Evolutionary conservation across 106 monocot species (phyloP).

Genomic region (Ottelia alismoides): DNA sequence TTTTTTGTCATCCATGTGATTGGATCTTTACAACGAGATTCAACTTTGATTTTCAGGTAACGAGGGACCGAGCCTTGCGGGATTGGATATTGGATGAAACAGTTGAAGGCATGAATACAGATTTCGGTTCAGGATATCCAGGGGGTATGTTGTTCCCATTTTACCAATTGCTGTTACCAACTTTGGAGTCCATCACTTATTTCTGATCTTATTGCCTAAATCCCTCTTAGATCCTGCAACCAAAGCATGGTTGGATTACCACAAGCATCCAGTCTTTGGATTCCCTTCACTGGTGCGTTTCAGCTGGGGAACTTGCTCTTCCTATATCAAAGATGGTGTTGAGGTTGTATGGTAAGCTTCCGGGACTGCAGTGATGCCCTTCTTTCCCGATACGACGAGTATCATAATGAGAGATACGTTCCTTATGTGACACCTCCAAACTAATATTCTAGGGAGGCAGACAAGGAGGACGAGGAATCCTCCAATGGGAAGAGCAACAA

Average conservation of each 20-base stretch:
- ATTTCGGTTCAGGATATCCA: conserved; percentile 56
- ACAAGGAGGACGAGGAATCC: conserved; percentile 61
- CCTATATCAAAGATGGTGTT: conserved; percentile 54
- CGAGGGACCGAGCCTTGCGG: conserved; percentile 37
- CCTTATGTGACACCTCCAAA: too few relatives aligned
- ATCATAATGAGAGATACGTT: too few relatives aligned
- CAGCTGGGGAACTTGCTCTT: conserved; percentile 90
- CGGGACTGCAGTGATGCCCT: too few relatives aligned
- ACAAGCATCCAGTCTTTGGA: conserved; percentile 81
- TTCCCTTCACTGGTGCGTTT: conserved; percentile 88
- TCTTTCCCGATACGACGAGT: too few relatives aligned
- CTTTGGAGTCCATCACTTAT: too few relatives aligned
- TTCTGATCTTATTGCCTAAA: conserved; percentile 2
- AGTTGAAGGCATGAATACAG: conserved; percentile 48
- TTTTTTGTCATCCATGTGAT: too few relatives aligned
- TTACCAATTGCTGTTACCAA: too few relatives aligned
- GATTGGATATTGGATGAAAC: conserved; percentile 76
- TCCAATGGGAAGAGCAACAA: conserved; percentile 32
- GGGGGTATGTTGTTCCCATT: too few relatives aligned
- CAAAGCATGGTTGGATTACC: conserved; percentile 72
- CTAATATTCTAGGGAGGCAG: conserved; percentile 66
- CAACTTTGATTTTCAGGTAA: too few relatives aligned
- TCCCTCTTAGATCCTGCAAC: conserved; percentile 53
- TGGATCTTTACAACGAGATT: too few relatives aligned
- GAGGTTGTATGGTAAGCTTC: conserved; percentile 62